These are phyloP conservation scores for Candida peoriensis DNA, from an alignment of 805 yeast species.

Conservation along the genomic window DNA sequence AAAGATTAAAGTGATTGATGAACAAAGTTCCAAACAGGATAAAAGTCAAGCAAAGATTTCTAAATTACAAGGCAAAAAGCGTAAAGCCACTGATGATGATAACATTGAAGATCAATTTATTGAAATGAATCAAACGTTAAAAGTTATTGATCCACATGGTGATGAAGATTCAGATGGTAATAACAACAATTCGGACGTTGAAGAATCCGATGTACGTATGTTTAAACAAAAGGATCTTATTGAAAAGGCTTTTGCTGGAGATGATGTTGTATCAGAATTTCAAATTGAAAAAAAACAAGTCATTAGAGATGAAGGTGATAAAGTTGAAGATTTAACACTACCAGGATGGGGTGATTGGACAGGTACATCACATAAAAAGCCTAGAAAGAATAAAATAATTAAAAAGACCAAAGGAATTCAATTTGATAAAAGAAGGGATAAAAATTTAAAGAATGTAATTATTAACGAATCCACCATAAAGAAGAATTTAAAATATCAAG, in stretches of 20 bases:
- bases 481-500: slow-evolving; percentile 79
- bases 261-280: slow-evolving; percentile 80
- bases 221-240: slow-evolving; percentile 80
- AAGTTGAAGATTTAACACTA: slow-evolving; percentile 75
- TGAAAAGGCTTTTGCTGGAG: slow-evolving; percentile 94
- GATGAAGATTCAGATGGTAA: slow-evolving; percentile 25
- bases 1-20: slow-evolving; percentile 43
- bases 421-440: slow-evolving; percentile 72
- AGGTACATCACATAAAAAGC: slow-evolving; percentile 51
- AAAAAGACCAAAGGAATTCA: slow-evolving; percentile 74
- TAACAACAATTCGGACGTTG: slow-evolving; percentile 34
- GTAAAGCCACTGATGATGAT: slow-evolving; percentile 28
- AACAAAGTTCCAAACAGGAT: slow-evolving; percentile 42
- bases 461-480: slow-evolving; percentile 85
- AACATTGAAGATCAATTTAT: slow-evolving; percentile 35
- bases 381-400: slow-evolving; percentile 54
- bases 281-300: slow-evolving; percentile 67
- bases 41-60: slow-evolving; percentile 34
- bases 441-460: slow-evolving; percentile 71
- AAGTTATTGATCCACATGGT: slow-evolving; percentile 43
- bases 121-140: slow-evolving; percentile 50
- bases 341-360: slow-evolving; percentile 99
- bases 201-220: slow-evolving; percentile 40
- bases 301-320: slow-evolving; percentile 75
- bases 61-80: slow-evolving; percentile 29